Conservation (phyloP, 495 filamentous ascomycete species). For the Paragyromitra xinjiangensis region DNA sequence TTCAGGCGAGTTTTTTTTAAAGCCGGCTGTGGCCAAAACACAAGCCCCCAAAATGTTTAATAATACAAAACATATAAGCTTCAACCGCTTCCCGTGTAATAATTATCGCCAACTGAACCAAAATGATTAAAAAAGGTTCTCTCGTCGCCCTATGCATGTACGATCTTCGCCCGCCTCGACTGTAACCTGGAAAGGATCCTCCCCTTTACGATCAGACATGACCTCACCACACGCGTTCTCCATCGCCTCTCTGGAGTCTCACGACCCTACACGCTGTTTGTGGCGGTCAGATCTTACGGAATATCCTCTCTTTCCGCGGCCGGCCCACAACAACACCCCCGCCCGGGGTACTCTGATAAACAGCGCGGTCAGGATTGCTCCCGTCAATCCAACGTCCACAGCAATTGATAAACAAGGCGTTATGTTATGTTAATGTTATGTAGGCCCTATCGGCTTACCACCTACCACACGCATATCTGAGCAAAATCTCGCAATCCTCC, state of each 20-base stretch:
- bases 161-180: conserved; percentile 41
- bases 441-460: conserved; percentile 16
- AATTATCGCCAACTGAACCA: conserved; percentile 38
- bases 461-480: conserved; percentile 25
- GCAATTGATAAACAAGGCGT: conserved; percentile 39
- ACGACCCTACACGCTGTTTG: conserved; percentile 18
- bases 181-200: conserved; percentile 49
- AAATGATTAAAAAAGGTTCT: conserved; percentile 34
- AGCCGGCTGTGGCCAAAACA: not conserved
- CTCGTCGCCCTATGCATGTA: conserved; percentile 43
- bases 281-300: conserved; percentile 16
- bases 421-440: conserved; percentile 25
- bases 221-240: conserved; percentile 33
- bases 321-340: conserved; percentile 9
- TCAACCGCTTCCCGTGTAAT: conserved; percentile 13
- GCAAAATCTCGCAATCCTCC: conserved; percentile 44
- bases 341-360: conserved; percentile 27
- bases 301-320: conserved; percentile 25
- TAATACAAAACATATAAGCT: conserved; percentile 32
- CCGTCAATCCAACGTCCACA: conserved; percentile 17
- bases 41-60: conserved; percentile 9
- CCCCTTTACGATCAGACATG: conserved; percentile 30
- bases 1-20: conserved; percentile 21
- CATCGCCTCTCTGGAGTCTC: not conserved
- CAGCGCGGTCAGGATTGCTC: conserved; percentile 13